Percentiles rank a stretch among this genome's conserved stretches.
These are phyloP conservation scores for Proliferodiscus dingleyae DNA, from an alignment of 2,329 filamentous ascomycete species.

Conservation along the genomic window DNA sequence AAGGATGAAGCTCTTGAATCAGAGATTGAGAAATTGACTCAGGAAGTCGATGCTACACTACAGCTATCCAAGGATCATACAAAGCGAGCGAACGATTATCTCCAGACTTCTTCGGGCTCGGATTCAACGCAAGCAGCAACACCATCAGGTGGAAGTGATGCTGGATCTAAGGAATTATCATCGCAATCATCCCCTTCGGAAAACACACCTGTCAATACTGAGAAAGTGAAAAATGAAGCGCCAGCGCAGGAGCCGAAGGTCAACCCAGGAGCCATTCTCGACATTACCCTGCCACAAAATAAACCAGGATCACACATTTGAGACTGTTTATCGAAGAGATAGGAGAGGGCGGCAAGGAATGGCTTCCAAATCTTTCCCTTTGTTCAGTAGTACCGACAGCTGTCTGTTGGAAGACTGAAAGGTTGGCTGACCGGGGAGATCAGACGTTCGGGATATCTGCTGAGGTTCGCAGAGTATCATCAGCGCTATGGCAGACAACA, in stretches of 20 bases:
- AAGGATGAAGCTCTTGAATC: constrained; percentile 45
- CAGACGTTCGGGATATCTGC: too few relatives aligned
- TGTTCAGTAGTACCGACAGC: neutral
- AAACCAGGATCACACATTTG: constrained; percentile 1
- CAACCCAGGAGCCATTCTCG: constrained; percentile 6
- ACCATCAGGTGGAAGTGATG: neutral
- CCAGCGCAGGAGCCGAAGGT: constrained; percentile 2
- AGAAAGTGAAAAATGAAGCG: neutral
- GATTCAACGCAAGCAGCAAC: neutral
- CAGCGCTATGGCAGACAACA: too few relatives aligned
- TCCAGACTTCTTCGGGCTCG: constrained; percentile 10
- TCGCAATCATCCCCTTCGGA: constrained; percentile 1
- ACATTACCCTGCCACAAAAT: constrained; percentile 12
- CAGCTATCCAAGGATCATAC: constrained; percentile 30
- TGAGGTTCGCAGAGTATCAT: too few relatives aligned
- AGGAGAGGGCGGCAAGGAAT: neutral
- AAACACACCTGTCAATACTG: neutral
- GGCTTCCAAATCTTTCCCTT: neutral
- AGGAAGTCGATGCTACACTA: constrained; percentile 32
- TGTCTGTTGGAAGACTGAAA: neutral
- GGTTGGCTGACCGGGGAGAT: too few relatives aligned
- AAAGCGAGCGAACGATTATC: constrained; percentile 23
- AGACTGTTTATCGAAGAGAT: neutral
- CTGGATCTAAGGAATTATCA: neutral
- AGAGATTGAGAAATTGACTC: constrained; percentile 34